Conservation (phyloP, 805 yeast genomes). For the Saccharomycopsis synnaedendra region DNA sequence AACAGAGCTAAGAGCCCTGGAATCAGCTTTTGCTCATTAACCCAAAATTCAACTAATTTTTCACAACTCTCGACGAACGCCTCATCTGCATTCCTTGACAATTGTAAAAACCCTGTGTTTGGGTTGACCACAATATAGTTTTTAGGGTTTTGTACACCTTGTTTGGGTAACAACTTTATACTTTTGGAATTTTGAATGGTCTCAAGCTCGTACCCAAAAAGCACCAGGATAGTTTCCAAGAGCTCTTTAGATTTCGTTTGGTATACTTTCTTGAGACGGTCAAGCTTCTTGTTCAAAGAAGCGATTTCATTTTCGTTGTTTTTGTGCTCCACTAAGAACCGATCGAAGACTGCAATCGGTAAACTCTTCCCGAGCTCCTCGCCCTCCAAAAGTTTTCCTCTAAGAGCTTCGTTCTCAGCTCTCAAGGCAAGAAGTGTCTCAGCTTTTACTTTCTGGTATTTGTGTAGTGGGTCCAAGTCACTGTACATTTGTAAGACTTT, state of each 20-base stretch:
- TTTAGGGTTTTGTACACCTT: conserved; percentile 24
- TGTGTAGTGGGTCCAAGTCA: conserved; percentile 43
- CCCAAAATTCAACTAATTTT: conserved; percentile 54
- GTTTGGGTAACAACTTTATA: conserved; percentile 43
- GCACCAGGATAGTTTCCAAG: conserved; percentile 50
- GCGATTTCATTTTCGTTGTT: conserved; percentile 35
- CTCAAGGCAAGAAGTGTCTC: conserved; percentile 38
- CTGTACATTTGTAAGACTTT: conserved; percentile 52
- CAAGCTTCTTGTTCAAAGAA: conserved; percentile 38
- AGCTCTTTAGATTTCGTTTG: conserved; percentile 61
- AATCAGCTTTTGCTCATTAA: conserved; percentile 53
- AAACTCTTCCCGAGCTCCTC: conserved; percentile 20
- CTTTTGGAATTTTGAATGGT: conserved; percentile 41
- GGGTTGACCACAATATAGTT: conserved; percentile 49
- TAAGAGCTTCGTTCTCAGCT: conserved; percentile 47
- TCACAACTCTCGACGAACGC: conserved; percentile 22
- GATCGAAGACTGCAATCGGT: conserved; percentile 54
- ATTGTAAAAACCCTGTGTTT: conserved; percentile 40
- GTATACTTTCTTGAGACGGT: conserved; percentile 44
- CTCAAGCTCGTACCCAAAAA: conserved; percentile 67
- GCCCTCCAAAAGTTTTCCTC: conserved; percentile 16
- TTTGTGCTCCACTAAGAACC: conserved; percentile 43
- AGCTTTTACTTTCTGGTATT: conserved; percentile 50
- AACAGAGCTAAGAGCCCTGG: conserved; percentile 73
- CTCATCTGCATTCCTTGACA: conserved; percentile 28